These are phyloP conservation scores for Nelumbo lutea DNA, from an alignment of 164 flowering plant genomes.

Conservation along the genomic window DNA sequence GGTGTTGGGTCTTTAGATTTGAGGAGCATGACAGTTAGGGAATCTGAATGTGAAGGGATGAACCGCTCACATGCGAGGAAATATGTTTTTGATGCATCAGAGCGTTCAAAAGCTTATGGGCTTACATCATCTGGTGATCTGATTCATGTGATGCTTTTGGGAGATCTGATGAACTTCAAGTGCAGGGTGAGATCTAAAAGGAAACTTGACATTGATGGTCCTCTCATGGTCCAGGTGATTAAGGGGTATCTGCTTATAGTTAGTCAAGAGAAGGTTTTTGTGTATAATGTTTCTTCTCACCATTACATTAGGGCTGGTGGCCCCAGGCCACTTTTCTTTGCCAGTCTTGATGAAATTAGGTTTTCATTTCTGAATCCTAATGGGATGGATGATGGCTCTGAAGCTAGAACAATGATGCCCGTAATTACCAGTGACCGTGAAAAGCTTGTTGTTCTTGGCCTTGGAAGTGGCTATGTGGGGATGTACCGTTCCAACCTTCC, in stretches of 20 bases:
- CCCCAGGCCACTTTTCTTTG: slow-evolving; percentile 66
- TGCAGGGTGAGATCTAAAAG: slow-evolving; percentile 84
- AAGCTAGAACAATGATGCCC: slow-evolving; percentile 30
- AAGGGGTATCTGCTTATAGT: slow-evolving; percentile 78
- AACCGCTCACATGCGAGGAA: slow-evolving; percentile 53
- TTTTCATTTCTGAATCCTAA: slow-evolving; percentile 53
- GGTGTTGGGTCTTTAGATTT: slow-evolving; percentile 94
- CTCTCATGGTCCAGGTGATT: slow-evolving; percentile 63
- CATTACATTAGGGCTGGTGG: slow-evolving; percentile 63
- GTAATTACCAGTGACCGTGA: slow-evolving; percentile 72
- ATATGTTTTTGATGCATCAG: slow-evolving; percentile 82
- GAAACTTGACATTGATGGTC: slow-evolving; percentile 60
- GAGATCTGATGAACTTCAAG: slow-evolving; percentile 84
- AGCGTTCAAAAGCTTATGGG: slow-evolving; percentile 90
- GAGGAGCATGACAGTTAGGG: slow-evolving; percentile 75
- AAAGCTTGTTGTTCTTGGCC: slow-evolving; percentile 70
- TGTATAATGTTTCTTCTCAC: slow-evolving; percentile 80
- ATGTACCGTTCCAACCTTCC: slow-evolving; percentile 86
- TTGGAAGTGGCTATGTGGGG: slow-evolving; percentile 79
- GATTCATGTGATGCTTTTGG: slow-evolving; percentile 70
- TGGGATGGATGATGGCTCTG: slow-evolving; percentile 16
- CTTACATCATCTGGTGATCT: slow-evolving; percentile 75
- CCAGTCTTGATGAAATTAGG: slow-evolving; percentile 66
- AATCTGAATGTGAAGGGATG: slow-evolving; percentile 86
- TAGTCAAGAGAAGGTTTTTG: slow-evolving; percentile 57